Percentiles rank a stretch among this genome's conserved stretches.
Evolutionary conservation across 179 eudicot species (phyloP).

Genomic region (Carnegiea gigantea): DNA sequence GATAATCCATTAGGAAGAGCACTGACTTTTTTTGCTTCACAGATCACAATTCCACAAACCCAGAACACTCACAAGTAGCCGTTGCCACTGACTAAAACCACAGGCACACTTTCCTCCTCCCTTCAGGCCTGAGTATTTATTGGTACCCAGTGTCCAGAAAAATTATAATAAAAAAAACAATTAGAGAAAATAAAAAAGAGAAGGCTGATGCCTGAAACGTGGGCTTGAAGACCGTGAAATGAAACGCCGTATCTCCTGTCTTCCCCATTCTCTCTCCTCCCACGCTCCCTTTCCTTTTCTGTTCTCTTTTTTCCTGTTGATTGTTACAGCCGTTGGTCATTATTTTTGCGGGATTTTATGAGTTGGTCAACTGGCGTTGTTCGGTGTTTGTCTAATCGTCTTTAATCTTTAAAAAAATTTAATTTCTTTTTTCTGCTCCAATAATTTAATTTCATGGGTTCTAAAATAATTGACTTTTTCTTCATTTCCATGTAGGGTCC

Average conservation of each 20-base stretch:
- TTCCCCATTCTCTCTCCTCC: conserved; percentile 7
- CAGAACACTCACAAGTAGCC: conserved; percentile 27
- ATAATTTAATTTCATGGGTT: no score
- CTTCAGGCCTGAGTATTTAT: neutral
- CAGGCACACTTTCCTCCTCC: neutral
- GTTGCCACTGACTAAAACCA: conserved; percentile 22
- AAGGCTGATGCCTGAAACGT: conserved; percentile 20
- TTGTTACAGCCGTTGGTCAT: conserved; percentile 30
- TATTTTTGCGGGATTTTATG: conserved; percentile 29
- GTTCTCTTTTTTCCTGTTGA: conserved; percentile 13
- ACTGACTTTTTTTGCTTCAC: neutral
- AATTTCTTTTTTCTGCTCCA: no score
- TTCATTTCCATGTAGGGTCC: no score
- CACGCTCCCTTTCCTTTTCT: conserved; percentile 17
- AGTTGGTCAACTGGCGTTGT: conserved; percentile 26
- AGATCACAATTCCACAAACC: conserved; percentile 17
- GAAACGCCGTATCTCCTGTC: conserved; percentile 23
- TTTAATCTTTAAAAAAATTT: no score
- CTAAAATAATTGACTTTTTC: no score
- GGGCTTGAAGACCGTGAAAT: conserved; percentile 24
- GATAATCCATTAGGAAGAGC: conserved; percentile 29
- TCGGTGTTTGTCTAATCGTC: no score
- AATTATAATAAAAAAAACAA: neutral
- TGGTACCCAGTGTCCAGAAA: neutral
- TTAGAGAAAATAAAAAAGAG: neutral